phyloP scores from a whole-genome alignment of 306 rosid species.

The Fagus crenata region DNA sequence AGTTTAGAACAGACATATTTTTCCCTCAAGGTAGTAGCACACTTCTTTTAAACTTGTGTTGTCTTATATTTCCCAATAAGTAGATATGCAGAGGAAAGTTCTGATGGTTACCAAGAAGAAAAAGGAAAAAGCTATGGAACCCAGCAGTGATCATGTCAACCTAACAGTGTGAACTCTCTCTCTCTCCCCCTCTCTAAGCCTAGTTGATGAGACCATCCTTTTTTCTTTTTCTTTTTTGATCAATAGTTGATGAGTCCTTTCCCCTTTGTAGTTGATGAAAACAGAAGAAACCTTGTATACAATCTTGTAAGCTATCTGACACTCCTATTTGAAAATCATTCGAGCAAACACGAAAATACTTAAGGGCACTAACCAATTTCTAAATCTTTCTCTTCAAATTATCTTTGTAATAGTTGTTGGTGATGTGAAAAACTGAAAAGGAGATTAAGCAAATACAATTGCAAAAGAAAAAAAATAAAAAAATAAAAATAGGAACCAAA shows the following conservation, averaged over 20 bases:
- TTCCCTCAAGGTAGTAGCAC: background rate
- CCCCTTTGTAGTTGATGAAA: background rate
- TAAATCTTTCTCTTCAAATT: background rate
- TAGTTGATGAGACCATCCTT: background rate
- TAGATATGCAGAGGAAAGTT: background rate
- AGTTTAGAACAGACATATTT: background rate
- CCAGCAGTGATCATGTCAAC: background rate
- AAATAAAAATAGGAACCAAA: background rate
- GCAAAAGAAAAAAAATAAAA: background rate
- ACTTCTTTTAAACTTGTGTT: background rate
- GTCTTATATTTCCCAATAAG: background rate
- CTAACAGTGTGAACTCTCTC: background rate
- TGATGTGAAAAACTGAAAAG: background rate
- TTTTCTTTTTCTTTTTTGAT: no score
- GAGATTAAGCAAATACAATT: background rate
- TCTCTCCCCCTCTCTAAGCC: background rate
- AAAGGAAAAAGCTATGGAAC: background rate
- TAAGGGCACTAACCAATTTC: background rate
- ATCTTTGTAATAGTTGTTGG: background rate
- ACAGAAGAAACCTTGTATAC: background rate
- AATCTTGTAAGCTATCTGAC: background rate
- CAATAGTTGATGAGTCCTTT: background rate
- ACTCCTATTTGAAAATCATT: background rate
- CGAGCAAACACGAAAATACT: background rate
- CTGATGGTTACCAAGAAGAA: background rate